Conservation (phyloP, 208 protist genomes). For the Plasmodiophora brassicae region DNA sequence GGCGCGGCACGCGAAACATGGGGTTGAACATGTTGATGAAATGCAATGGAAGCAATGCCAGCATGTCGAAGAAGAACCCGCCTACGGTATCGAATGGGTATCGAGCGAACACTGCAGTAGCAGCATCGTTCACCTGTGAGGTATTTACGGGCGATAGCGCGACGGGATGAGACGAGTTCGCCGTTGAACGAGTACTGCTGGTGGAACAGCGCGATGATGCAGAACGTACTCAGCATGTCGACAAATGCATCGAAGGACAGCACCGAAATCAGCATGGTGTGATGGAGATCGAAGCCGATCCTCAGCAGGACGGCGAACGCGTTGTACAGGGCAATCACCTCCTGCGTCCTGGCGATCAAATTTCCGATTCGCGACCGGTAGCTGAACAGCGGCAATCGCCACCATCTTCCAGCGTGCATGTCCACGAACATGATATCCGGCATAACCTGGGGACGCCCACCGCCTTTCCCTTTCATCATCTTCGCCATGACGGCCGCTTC, state of each 20-base stretch:
- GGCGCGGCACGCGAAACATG: not conserved
- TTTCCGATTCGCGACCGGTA: not conserved
- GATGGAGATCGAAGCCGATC: not conserved
- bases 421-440: not conserved
- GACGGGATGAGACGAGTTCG: not conserved
- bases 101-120: no score
- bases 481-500: slow-evolving; percentile 26
- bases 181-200: not conserved
- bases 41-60: not conserved
- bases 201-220: not conserved
- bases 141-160: not conserved
- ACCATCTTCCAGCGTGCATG: not conserved
- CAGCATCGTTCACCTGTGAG: slow-evolving; percentile 15
- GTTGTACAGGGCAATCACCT: not conserved
- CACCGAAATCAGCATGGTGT: not conserved
- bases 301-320: not conserved
- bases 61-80: not conserved
- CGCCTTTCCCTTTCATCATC: not conserved
- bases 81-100: no score
- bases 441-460: not conserved
- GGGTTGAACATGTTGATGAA: not conserved
- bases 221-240: not conserved
- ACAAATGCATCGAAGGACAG: not conserved
- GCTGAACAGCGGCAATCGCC: not conserved
- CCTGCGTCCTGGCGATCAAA: not conserved